phyloP scores from a whole-genome alignment of 306 rosid species.

The Castanospermum australe region DNA sequence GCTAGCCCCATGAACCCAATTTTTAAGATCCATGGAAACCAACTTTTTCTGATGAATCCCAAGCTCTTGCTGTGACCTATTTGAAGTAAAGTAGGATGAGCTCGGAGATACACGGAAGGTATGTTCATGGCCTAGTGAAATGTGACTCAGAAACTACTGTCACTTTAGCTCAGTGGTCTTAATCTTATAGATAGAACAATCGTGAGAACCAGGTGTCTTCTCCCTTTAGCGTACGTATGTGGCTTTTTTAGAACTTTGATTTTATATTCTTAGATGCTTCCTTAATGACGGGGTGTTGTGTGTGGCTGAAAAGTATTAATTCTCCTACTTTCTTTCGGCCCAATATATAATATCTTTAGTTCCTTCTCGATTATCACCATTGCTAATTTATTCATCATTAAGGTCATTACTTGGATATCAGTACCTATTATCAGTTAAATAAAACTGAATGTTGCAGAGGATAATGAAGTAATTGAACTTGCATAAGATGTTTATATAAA shows the following conservation, averaged over 20 bases:
- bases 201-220: neutral
- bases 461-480: neutral
- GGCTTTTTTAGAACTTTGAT: conserved; percentile 35
- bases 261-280: conserved; percentile 47
- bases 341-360: neutral
- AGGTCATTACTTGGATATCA: neutral
- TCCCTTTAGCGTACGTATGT: conserved; percentile 15
- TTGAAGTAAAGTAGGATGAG: conserved; percentile 20
- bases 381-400: neutral
- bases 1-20: conserved; percentile 37
- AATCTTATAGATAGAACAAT: conserved; percentile 23
- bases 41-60: conserved; percentile 15
- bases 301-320: conserved; percentile 37
- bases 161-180: conserved; percentile 12
- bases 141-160: conserved; percentile 7
- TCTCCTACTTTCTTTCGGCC: conserved; percentile 17
- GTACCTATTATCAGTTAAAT: neutral
- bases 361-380: neutral
- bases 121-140: neutral
- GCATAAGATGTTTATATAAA: neutral
- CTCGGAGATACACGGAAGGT: conserved; percentile 1
- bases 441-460: neutral
- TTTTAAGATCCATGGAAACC: conserved; percentile 36
- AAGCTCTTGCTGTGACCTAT: conserved; percentile 34
- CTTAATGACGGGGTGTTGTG: conserved; percentile 35